These are phyloP conservation scores for Diversispora epigaea DNA, from an alignment of 192 early-diverging fungal species.

Conservation along the genomic window DNA sequence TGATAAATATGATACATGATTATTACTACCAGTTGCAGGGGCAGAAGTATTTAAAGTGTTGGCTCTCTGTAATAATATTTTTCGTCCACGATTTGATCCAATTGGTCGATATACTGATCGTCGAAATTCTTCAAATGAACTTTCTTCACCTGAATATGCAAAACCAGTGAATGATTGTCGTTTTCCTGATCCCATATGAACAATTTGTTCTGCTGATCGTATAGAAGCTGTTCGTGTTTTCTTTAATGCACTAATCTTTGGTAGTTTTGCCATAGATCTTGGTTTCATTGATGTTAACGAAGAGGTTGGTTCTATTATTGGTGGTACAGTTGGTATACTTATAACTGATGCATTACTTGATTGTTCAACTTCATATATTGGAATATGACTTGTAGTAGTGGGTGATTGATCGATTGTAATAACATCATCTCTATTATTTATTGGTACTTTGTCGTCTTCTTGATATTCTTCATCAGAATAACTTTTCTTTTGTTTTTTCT, in stretches of 20 bases:
- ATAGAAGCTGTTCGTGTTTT: slow-evolving; percentile 2
- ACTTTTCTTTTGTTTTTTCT: not conserved
- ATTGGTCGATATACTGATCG: slow-evolving; percentile 41
- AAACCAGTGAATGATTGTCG: slow-evolving; percentile 49
- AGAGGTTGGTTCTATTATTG: not conserved
- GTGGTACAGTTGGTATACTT: not conserved
- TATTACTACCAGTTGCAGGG: not conserved
- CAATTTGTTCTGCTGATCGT: slow-evolving; percentile 35
- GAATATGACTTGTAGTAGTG: not conserved
- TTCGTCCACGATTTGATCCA: not conserved
- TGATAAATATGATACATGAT: not conserved
- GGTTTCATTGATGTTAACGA: not conserved
- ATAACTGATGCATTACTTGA: not conserved
- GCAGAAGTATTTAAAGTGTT: not conserved
- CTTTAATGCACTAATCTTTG: not conserved
- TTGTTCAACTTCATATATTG: not conserved
- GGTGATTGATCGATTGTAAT: too few species aligned
- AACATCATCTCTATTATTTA: not conserved
- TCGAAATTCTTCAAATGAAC: slow-evolving; percentile 42
- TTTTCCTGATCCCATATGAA: slow-evolving; percentile 46
- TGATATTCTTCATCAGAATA: slow-evolving; percentile 6
- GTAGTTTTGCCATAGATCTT: slow-evolving; percentile 11
- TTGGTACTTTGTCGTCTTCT: not conserved
- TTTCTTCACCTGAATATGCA: slow-evolving; percentile 45
- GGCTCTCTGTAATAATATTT: not conserved